phyloP scores from a whole-genome alignment of 2,329 filamentous ascomycete species.

The Zarea fungicola region DNA sequence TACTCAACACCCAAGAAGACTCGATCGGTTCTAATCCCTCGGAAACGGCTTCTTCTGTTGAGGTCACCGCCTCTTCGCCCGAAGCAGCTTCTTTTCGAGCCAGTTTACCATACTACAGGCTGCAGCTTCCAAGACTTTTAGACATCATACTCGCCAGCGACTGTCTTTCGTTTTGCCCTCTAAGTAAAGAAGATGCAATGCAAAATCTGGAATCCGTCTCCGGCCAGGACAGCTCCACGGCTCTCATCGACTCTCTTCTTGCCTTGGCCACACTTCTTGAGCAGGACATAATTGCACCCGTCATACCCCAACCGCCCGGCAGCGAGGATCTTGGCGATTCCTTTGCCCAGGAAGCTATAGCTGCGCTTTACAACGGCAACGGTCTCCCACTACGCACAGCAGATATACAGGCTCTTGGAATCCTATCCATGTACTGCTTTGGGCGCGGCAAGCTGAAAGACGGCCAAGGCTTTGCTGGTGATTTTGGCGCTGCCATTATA shows the following conservation, averaged over 20 bases:
- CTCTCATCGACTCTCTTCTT: background rate
- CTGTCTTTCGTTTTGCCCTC: background rate
- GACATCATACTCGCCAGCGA: conserved; percentile 1
- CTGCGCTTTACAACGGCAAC: background rate
- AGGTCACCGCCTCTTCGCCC: background rate
- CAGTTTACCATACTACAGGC: background rate
- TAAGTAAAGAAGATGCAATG: background rate
- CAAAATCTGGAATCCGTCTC: background rate
- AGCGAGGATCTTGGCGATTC: background rate
- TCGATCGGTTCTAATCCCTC: background rate
- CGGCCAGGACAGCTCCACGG: background rate
- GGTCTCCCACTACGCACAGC: background rate
- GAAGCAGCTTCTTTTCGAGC: background rate
- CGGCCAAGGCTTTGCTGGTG: background rate
- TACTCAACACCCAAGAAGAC: background rate
- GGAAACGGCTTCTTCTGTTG: background rate
- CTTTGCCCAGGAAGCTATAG: background rate
- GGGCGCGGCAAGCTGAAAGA: conserved; percentile 2
- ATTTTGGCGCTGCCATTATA: background rate
- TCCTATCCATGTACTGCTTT: conserved; percentile 2
- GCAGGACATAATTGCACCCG: background rate
- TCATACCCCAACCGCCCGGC: background rate
- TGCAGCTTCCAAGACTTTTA: background rate
- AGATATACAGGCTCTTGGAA: conserved; percentile 1
- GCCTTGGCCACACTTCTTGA: background rate